These are phyloP conservation scores for Filobasidium wieringae DNA, from an alignment of 768 basidiomycete genomes.

Conservation along the genomic window DNA sequence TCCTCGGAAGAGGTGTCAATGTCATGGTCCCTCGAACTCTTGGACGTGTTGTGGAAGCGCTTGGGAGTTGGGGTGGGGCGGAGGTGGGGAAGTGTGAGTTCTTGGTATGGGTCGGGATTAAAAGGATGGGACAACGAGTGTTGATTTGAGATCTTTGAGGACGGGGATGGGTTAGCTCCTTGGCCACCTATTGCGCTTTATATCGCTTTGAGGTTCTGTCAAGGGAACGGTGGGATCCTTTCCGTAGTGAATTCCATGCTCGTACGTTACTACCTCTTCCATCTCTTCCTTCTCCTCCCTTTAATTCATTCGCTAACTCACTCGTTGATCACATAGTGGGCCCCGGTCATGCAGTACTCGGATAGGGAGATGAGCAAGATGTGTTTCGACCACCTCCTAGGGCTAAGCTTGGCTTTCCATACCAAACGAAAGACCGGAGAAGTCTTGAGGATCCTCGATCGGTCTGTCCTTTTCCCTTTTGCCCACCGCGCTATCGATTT, in stretches of 20 bases:
- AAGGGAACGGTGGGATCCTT: constrained; percentile 60
- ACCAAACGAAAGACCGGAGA: constrained; percentile 75
- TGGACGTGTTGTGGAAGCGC: constrained; percentile 50
- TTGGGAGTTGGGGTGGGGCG: constrained; percentile 41
- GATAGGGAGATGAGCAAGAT: constrained; percentile 78
- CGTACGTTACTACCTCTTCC: constrained; percentile 16
- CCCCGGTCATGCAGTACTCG: constrained; percentile 79
- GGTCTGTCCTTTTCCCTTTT: no score
- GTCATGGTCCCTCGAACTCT: constrained; percentile 58
- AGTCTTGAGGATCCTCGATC: constrained; percentile 53
- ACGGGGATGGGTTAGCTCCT: constrained; percentile 40
- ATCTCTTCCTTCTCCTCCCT: neutral
- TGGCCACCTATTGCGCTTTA: constrained; percentile 64
- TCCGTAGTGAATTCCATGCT: constrained; percentile 28
- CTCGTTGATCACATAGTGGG: constrained; percentile 44
- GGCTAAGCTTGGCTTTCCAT: constrained; percentile 74
- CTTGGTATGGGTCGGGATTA: neutral
- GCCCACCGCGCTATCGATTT: no score
- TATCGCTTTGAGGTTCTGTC: constrained; percentile 57
- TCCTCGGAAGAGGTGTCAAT: constrained; percentile 67
- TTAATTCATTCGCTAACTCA: neutral
- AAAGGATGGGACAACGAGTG: neutral
- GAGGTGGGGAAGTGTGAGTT: constrained; percentile 34
- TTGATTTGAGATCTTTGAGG: neutral
- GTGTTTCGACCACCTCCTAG: constrained; percentile 74